Conservation (phyloP, 306 rosid species). For the Comarum palustre region DNA sequence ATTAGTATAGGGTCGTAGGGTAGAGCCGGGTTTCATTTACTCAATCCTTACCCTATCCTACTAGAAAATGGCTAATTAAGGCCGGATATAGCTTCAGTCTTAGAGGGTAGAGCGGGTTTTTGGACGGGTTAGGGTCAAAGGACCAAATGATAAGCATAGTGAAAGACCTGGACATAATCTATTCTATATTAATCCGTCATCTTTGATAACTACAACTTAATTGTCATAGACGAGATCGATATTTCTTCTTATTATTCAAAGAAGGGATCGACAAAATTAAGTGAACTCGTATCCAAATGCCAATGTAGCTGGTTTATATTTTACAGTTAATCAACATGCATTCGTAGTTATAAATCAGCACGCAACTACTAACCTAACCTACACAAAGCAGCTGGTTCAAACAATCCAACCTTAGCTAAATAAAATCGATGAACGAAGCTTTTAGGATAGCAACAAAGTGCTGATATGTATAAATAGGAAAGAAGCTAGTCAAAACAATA, state of each 20-base stretch:
- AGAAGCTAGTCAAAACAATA: not conserved
- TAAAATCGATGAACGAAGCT: not conserved
- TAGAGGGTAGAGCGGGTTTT: no score
- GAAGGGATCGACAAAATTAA: not conserved
- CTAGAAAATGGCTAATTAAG: no score
- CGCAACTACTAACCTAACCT: not conserved
- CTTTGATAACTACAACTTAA: not conserved
- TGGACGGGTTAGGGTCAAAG: no score
- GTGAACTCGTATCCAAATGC: not conserved
- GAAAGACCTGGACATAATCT: not conserved
- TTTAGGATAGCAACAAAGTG: not conserved
- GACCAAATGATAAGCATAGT: not conserved
- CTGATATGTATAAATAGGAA: not conserved
- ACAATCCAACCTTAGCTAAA: not conserved
- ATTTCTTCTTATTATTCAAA: constrained; percentile 3
- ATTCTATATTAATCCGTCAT: not conserved
- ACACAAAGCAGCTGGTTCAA: not conserved
- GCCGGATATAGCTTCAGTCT: no score
- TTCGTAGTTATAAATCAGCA: not conserved
- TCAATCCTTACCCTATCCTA: no score
- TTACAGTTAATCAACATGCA: not conserved
- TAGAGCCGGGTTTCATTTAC: no score
- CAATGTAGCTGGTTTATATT: not conserved
- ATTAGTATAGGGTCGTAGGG: no score
- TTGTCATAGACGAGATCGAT: not conserved